Evolutionary conservation across 768 basidiomycete genomes (phyloP), one percentile per base, ranked within the genome.

Genomic region (Rhizopogon salebrosus): DNA sequence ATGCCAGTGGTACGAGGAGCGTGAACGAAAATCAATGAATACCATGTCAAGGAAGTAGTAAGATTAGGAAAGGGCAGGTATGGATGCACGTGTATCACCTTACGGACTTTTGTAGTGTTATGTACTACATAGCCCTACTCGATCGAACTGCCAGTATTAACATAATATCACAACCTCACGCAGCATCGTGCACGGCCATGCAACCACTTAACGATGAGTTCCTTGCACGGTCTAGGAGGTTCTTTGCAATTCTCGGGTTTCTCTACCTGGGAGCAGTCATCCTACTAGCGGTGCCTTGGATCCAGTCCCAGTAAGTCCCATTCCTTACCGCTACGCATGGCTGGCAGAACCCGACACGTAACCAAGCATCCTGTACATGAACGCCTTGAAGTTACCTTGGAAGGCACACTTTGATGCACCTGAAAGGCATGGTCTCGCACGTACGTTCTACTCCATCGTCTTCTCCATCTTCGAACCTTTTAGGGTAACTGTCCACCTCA

Each of bases 401-500:
- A 78, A 75, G 54, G 80, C 84, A 0, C 73, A 83, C 27, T 92
- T 80, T 58, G 75, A 82, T 51, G 60, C 70, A 6, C 94, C 94
- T 1, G 89, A 91, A 64, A 77, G 69, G 57, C 91, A 91, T 64
- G 89, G 90, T 1, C 72, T 95, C 51, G 84, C 93, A 26, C 91
- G 90, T 92, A 65, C 59, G 82, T 71, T 34, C 48, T 23, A 18
- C 4, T 37, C 6, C 22, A 31, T 46, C 14, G 24, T n/a, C 13
- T 24, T 41, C 43, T 49, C 27, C n/a, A n/a, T n/a, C n/a, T 42
- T 41, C 8, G n/a, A 22, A 7, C 24, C 22, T 18, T 20, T n/a
- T 8, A 31, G 27, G 45, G n/a, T 11, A 23, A 18, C 10, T 10
- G 9, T 37, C 41, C 34, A 31, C 16, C 4, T 35, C 49, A 92